phyloP scores from a whole-genome alignment of 371 early-diverging fungal genomes.

The Rhizopus delemar region DNA sequence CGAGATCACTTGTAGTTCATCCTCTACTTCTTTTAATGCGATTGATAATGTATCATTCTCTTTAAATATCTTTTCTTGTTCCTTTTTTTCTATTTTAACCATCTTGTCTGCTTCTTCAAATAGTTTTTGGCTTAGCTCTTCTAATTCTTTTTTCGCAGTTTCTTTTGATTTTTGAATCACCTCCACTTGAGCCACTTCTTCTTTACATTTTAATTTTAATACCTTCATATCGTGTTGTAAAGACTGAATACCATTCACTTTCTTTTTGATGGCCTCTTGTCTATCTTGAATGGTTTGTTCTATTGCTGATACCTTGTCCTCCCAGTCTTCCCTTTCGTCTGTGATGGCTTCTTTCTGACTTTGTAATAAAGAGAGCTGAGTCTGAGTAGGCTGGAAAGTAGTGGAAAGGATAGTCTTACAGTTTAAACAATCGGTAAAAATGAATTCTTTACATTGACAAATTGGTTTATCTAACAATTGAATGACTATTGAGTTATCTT shows the following conservation, averaged over 20 bases:
- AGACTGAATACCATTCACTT: slow-evolving; percentile 10
- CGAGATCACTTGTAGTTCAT: slow-evolving; percentile 38
- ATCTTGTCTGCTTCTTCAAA: slow-evolving; percentile 74
- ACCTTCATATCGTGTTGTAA: slow-evolving; percentile 25
- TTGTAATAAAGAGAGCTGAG: slow-evolving; percentile 8
- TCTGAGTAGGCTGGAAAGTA: slow-evolving; percentile 6
- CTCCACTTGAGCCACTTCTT: slow-evolving; percentile 62
- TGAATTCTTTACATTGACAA: background rate
- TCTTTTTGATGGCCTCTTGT: slow-evolving; percentile 7
- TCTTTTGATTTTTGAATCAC: slow-evolving; percentile 65
- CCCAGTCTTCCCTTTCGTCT: slow-evolving; percentile 9
- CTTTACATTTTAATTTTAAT: slow-evolving; percentile 31
- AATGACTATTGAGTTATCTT: slow-evolving; percentile 4
- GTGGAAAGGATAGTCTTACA: background rate
- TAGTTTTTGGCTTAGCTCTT: slow-evolving; percentile 63
- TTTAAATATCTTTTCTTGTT: slow-evolving; percentile 40
- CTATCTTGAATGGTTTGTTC: slow-evolving; percentile 5
- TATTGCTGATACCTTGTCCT: background rate
- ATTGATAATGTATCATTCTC: slow-evolving; percentile 27
- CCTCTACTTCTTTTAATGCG: slow-evolving; percentile 37
- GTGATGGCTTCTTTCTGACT: background rate
- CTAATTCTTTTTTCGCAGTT: slow-evolving; percentile 68
- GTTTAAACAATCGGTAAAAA: background rate
- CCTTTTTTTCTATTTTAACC: slow-evolving; percentile 67
- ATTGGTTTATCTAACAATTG: background rate